Evolutionary conservation across 768 basidiomycete genomes (phyloP), one percentile per base, ranked within the genome.

Genomic region (Harrya chromipes): DNA sequence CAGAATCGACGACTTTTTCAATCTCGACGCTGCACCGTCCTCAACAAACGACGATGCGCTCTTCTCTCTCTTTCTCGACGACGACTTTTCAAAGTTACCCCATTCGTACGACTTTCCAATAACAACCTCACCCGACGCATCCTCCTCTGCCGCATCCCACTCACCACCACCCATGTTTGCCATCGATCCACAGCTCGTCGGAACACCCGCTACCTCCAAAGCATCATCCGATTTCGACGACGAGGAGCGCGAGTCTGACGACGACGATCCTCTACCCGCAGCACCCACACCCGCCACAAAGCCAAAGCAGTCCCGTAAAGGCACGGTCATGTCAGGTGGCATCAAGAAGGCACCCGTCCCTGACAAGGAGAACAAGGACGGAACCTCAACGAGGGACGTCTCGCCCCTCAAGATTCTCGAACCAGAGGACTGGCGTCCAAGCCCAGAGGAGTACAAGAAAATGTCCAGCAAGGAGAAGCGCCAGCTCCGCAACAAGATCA

Each of bases 381-480:
- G 52, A 0, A 59, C 43, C 45, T 10, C 44, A 0, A 58, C 56
- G n/a, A 68, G 63, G 54, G 63, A 81, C 68, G 21, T 50, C 0
- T 16, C 46, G 0, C 47, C 56, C 4, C 62, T 57, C 43, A 60
- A 6, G 57, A 59, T 57, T 19, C 63, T 47, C 40, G 69, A 62
- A 54, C 70, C 83, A 14, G 86, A 85, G 27, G 87, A 92, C 57
- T 91, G 90, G 87, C 79, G 90, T 42, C 91, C 90, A 8, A 79
- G 83, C 4, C 87, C 93, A 1, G 95, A 97, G 56, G 93, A 94
- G 54, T 97, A 97, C 73, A 85, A 90, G 64, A 97, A 92, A 69
- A 88, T 99, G 81, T 83, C 83, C 6, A 87, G 84, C 61, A 97
- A 95, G 72, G 94, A 98, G 74, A 98, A 98, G 70, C 74, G 97